These are phyloP conservation scores for Vitis labrusca DNA, from an alignment of 164 flowering plant species.

Conservation along the genomic window DNA sequence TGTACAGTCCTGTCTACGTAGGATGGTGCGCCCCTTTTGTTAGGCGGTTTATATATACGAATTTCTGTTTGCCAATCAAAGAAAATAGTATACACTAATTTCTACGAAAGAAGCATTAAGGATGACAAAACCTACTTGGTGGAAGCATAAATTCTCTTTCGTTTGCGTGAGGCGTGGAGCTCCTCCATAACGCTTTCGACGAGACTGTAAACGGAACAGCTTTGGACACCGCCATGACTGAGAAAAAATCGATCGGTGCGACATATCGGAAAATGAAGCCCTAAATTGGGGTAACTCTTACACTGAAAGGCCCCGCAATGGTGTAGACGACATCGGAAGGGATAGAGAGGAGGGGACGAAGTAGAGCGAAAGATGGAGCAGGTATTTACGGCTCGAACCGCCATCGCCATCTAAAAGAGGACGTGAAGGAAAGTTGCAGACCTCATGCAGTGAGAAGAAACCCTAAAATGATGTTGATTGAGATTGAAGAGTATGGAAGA, in stretches of 20 bases:
- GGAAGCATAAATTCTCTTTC: slow-evolving; percentile 31
- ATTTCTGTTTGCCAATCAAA: too few relatives aligned
- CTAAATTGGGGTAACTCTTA: slow-evolving; percentile 15
- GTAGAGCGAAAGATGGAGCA: slow-evolving; percentile 50
- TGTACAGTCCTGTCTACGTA: too few relatives aligned
- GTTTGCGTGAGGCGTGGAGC: slow-evolving; percentile 27
- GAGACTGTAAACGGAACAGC: slow-evolving; percentile 40
- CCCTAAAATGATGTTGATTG: too few relatives aligned
- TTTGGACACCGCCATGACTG: slow-evolving; percentile 12
- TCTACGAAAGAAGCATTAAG: not conserved
- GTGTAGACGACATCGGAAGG: slow-evolving; percentile 25
- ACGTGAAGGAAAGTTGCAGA: not conserved
- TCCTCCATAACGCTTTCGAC: slow-evolving; percentile 48
- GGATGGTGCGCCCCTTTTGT: too few relatives aligned
- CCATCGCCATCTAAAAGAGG: slow-evolving; percentile 30
- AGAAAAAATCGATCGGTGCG: slow-evolving; percentile 9
- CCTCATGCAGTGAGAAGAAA: too few relatives aligned
- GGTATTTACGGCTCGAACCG: slow-evolving; percentile 55
- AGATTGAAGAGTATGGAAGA: too few relatives aligned
- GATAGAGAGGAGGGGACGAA: slow-evolving; percentile 32
- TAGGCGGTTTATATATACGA: too few relatives aligned
- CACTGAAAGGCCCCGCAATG: slow-evolving; percentile 14
- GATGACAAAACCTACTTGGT: slow-evolving; percentile 30
- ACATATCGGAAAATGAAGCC: slow-evolving; percentile 15
- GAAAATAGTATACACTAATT: not conserved